Percentiles rank a stretch among this genome's conserved stretches.
phyloP scores from a whole-genome alignment of 768 basidiomycete species.

The Boletus pseudo-olivaceus region DNA sequence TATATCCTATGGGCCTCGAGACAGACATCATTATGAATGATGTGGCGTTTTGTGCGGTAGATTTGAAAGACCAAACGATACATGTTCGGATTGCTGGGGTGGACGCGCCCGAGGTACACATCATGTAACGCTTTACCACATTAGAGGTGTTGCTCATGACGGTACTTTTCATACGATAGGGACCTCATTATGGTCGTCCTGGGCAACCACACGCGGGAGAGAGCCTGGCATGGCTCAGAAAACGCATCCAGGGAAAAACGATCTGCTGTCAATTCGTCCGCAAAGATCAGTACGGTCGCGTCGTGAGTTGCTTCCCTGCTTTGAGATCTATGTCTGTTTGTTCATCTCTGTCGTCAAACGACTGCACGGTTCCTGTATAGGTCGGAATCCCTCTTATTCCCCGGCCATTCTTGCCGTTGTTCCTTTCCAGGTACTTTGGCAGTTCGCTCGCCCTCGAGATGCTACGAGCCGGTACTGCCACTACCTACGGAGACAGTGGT shows the following conservation, averaged over 20 bases:
- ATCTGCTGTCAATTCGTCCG: slow-evolving; percentile 71
- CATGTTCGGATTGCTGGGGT: slow-evolving; percentile 87
- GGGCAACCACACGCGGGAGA: slow-evolving; percentile 75
- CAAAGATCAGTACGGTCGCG: slow-evolving; percentile 80
- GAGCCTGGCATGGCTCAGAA: slow-evolving; percentile 67
- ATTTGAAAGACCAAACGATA: slow-evolving; percentile 75
- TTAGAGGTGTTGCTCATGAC: neutral
- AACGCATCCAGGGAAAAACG: slow-evolving; percentile 49
- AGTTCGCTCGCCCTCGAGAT: slow-evolving; percentile 64
- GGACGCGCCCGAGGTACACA: slow-evolving; percentile 84
- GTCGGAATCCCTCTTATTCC: slow-evolving; percentile 59
- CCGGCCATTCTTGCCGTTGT: slow-evolving; percentile 51
- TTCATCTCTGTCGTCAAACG: neutral
- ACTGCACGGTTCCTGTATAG: slow-evolving; percentile 34
- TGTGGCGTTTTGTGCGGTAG: slow-evolving; percentile 35
- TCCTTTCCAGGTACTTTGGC: slow-evolving; percentile 37
- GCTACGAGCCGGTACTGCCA: slow-evolving; percentile 74
- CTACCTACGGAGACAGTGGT: slow-evolving; percentile 71
- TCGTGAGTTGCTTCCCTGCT: slow-evolving; percentile 48
- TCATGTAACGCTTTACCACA: neutral
- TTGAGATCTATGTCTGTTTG: neutral
- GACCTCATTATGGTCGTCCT: slow-evolving; percentile 79
- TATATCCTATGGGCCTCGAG: neutral
- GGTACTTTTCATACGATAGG: slow-evolving; percentile 36
- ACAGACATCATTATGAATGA: neutral